Evolutionary conservation across 352 stramenopile genomes (phyloP), one percentile per base, ranked within the genome.

Genomic region (Globisporangium abappressorium): DNA sequence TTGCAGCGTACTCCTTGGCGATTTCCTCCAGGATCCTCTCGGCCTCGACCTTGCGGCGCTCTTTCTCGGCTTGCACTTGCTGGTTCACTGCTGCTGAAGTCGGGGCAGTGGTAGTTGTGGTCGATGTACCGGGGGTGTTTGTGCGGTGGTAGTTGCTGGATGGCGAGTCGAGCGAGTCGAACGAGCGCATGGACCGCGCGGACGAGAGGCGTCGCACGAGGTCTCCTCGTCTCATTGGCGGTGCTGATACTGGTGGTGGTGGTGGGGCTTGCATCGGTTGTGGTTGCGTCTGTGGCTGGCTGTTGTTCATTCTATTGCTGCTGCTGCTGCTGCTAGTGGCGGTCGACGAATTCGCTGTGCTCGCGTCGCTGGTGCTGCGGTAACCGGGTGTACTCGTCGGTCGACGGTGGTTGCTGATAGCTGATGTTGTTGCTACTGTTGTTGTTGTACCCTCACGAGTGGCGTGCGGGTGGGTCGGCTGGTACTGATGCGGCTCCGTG

Each of bases 1-100:
- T 95, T 18, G 84, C 87, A 2, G 87, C 81, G 65, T 90, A 95
- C 58, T 95, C 87, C 14, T 90, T 84, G n/a, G 87, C 87, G 53
- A 95, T 85, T 55, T 91, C 84, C 0, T 80, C 70, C 46, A 95
- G 55, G 63, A 93, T 89, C 54, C 81, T 77, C 70, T 94, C 83
- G 26, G 86, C 86, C 65, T 89, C 71, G 0, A 70, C 72, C 11
- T 90, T 78, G 4, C 85, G 81, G 34, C 73, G 70, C 5, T 66
- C 46, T 18, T 76, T 71, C 22, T 82, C 73, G 1, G 24, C n/a
- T 9, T 63, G 30, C 33, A 65, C 24, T 54, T 74, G 54, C 28
- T 59, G 54, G 28, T 8, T 57, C 62, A 47, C 36, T 41, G 18
- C 36, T 64, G 47, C 53, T 51, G 43, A 51, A 51, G 18, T 51